phyloP scores from a whole-genome alignment of 2,329 filamentous ascomycete species.

The Trichoderma hamatum region DNA sequence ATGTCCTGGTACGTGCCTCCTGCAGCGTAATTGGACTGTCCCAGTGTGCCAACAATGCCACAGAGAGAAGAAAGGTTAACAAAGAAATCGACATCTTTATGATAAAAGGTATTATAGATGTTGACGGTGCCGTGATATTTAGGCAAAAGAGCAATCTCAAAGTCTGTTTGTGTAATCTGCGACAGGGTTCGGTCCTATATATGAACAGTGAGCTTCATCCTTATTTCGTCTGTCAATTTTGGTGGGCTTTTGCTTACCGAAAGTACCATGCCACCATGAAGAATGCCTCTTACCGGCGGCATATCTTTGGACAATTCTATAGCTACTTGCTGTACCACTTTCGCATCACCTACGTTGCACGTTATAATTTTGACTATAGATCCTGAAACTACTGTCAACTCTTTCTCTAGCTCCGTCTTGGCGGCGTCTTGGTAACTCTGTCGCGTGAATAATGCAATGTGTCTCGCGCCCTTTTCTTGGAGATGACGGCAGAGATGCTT shows the following conservation, averaged over 20 bases:
- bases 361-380: background rate
- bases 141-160: slow-evolving; percentile 32
- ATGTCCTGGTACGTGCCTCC: slow-evolving; percentile 40
- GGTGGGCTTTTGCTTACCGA: background rate
- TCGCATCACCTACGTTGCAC: slow-evolving; percentile 2
- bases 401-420: background rate
- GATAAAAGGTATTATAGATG: slow-evolving; percentile 33
- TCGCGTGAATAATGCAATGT: slow-evolving; percentile 36
- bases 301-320: background rate
- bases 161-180: slow-evolving; percentile 41
- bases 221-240: background rate
- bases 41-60: slow-evolving; percentile 39
- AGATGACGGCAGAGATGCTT: slow-evolving; percentile 40
- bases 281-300: slow-evolving; percentile 2
- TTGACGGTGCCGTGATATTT: slow-evolving; percentile 44
- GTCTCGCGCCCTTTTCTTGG: slow-evolving; percentile 38
- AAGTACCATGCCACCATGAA: slow-evolving; percentile 7
- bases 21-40: slow-evolving; percentile 47
- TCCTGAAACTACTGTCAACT: background rate
- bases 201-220: background rate
- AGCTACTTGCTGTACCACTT: background rate
- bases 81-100: slow-evolving; percentile 43
- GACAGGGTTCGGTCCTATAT: slow-evolving; percentile 30
- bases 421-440: background rate
- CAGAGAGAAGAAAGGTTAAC: slow-evolving; percentile 42